These are phyloP conservation scores for Neofusicoccum cordaticola DNA, from an alignment of 2,329 filamentous ascomycete genomes.

Conservation along the genomic window DNA sequence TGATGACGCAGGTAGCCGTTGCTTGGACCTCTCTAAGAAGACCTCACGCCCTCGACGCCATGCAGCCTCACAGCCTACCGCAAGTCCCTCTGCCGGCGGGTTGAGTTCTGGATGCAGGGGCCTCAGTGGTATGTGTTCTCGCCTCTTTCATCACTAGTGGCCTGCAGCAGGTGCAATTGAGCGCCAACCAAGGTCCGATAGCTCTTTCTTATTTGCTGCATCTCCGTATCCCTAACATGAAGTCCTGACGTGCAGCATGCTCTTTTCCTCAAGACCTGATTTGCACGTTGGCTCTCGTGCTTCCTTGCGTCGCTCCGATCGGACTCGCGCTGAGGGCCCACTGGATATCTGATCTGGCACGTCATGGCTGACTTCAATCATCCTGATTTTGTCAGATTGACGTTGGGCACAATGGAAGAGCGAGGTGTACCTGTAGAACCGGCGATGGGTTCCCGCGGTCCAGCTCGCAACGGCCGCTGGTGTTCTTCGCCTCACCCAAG, in stretches of 20 bases:
- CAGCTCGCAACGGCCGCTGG: not conserved
- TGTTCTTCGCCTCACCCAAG: not conserved
- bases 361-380: not conserved
- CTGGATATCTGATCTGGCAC: not conserved
- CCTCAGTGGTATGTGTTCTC: not conserved
- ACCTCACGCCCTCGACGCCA: not conserved
- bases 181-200: not conserved
- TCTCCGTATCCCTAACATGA: not conserved
- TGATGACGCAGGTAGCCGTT: not conserved
- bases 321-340: not conserved
- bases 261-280: not conserved
- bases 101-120: not conserved
- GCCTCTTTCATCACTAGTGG: not conserved
- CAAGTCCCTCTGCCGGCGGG: not conserved
- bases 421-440: not conserved
- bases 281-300: not conserved
- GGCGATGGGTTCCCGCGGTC: not conserved
- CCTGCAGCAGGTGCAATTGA: not conserved
- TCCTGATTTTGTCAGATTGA: not conserved
- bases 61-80: not conserved
- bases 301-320: not conserved
- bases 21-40: not conserved
- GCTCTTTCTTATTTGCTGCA: not conserved
- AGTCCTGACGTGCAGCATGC: not conserved
- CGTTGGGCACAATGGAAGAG: not conserved